Conservation (phyloP, 1,139 yeast genomes). For the Saccharomyces hybrid region DNA sequence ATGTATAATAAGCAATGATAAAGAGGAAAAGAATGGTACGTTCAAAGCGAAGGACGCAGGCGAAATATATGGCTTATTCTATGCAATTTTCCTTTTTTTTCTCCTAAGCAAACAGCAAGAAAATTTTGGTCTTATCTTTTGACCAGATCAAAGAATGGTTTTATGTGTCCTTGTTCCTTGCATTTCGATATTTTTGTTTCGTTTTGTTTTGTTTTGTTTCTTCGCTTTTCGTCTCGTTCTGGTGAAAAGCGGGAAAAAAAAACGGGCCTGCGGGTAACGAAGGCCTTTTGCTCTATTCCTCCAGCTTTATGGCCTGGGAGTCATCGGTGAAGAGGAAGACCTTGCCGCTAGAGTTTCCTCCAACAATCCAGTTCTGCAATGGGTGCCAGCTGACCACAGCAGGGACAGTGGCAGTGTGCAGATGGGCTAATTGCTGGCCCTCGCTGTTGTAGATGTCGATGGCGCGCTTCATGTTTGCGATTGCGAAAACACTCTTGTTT, state of each 20-base stretch:
- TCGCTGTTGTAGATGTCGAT: constrained; percentile 71
- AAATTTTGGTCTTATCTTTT: background rate
- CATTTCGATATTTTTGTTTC: background rate
- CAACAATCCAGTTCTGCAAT: constrained; percentile 79
- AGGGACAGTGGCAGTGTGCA: constrained; percentile 76
- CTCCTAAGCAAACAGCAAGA: background rate
- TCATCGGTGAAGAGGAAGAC: constrained; percentile 46
- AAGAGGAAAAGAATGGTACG: background rate
- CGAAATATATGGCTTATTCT: background rate
- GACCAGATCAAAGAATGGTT: background rate
- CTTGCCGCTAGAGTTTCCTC: constrained; percentile 95
- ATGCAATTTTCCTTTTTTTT: background rate
- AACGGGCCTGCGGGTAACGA: background rate
- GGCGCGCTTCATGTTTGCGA: constrained; percentile 87
- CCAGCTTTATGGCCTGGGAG: background rate
- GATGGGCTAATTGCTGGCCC: constrained; percentile 73
- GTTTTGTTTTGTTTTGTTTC: background rate
- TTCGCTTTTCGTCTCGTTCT: background rate
- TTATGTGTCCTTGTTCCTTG: background rate
- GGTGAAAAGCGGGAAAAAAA: background rate
- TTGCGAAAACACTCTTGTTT: constrained; percentile 72
- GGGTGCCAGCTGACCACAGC: constrained; percentile 84
- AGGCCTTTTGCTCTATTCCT: background rate
- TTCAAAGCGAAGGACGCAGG: background rate
- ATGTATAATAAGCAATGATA: constrained; percentile 1